These are phyloP conservation scores for Trichoderma hamatum DNA, from an alignment of 2,329 filamentous ascomycete species.

Conservation along the genomic window DNA sequence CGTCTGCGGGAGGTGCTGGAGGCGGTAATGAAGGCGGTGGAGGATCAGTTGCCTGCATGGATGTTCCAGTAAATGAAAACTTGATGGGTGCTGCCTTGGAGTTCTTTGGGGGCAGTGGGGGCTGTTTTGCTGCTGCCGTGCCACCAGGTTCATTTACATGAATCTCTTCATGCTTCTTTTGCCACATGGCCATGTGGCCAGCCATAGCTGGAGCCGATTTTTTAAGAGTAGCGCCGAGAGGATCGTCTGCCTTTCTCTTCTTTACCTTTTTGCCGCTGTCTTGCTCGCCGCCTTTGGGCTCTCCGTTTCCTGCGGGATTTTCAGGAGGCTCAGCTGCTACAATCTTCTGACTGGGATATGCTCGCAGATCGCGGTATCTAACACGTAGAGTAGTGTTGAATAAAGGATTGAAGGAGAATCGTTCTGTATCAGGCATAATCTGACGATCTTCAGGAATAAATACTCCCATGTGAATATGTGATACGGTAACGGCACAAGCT, in stretches of 20 bases:
- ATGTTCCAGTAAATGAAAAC: constrained; percentile 39
- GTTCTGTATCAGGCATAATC: constrained; percentile 56
- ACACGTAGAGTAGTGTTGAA: constrained; percentile 69
- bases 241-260: constrained; percentile 57
- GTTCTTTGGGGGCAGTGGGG: constrained; percentile 5
- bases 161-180: constrained; percentile 49
- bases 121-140: constrained; percentile 1
- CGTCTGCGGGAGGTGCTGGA: constrained; percentile 29
- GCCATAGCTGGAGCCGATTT: constrained; percentile 45
- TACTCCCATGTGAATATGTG: constrained; percentile 81
- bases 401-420: constrained; percentile 70
- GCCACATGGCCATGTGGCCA: constrained; percentile 50
- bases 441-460: constrained; percentile 74
- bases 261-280: constrained; percentile 48
- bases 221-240: constrained; percentile 39
- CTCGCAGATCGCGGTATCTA: constrained; percentile 76
- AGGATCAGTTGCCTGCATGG: constrained; percentile 27
- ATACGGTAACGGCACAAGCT: constrained; percentile 69
- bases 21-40: constrained; percentile 24
- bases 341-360: constrained; percentile 68
- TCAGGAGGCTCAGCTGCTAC: constrained; percentile 57
- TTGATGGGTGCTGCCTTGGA: constrained; percentile 35
- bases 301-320: constrained; percentile 32
- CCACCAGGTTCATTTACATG: constrained; percentile 31
- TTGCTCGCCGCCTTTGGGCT: constrained; percentile 34